phyloP scores from a whole-genome alignment of 257 asterid genomes.

The Solanum paucissectum region DNA sequence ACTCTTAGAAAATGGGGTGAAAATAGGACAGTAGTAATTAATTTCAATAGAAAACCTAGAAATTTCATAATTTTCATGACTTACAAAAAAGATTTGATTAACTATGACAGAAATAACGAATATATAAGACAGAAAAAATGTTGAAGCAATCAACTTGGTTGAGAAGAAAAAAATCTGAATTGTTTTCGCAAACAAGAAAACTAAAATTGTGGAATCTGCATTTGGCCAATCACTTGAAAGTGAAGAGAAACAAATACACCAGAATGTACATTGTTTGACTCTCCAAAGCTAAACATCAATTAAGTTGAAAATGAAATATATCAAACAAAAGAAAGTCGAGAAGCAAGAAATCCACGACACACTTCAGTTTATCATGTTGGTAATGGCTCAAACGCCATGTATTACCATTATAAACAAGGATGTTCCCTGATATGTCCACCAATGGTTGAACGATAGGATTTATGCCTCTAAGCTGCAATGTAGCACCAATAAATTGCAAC shows the following conservation, averaged over 20 bases:
- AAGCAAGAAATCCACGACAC: not conserved
- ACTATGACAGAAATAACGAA: not conserved
- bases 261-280: not conserved
- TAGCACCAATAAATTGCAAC: conserved; percentile 69
- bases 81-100: not conserved
- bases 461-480: conserved; percentile 80
- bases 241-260: not conserved
- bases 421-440: conserved; percentile 56
- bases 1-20: not conserved
- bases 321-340: not conserved
- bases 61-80: not conserved
- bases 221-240: not conserved
- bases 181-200: not conserved
- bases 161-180: not conserved
- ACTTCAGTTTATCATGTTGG: not conserved
- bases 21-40: not conserved
- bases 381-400: not conserved
- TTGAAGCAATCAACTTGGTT: not conserved
- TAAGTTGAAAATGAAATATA: not conserved
- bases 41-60: not conserved
- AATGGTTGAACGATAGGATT: conserved; percentile 67
- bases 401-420: conserved; percentile 85
- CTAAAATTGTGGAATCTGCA: not conserved
- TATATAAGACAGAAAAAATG: not conserved
- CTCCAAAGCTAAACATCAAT: not conserved